These are phyloP conservation scores for Pythium coloratum DNA, from an alignment of 352 stramenopile species.

Conservation along the genomic window DNA sequence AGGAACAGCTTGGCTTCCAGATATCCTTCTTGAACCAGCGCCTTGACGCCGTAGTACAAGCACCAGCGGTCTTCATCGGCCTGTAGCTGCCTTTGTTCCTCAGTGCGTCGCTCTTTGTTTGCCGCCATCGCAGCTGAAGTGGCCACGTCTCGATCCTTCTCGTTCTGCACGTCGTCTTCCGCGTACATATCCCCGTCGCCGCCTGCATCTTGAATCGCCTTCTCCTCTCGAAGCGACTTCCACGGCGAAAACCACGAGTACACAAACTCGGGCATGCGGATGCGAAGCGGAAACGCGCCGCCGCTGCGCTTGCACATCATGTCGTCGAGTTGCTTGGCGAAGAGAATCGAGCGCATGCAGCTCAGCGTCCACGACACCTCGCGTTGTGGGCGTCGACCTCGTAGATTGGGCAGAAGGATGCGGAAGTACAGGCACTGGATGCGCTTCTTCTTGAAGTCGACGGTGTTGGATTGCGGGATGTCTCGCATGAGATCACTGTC, in stretches of 20 bases:
- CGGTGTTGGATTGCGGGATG: neutral
- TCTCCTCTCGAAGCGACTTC: conserved; percentile 56
- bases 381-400: conserved; percentile 72
- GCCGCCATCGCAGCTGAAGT: conserved; percentile 3
- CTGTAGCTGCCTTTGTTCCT: conserved; percentile 50
- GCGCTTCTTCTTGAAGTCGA: conserved; percentile 38
- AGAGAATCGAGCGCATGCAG: conserved; percentile 89
- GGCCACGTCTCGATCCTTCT: neutral
- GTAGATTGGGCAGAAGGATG: conserved; percentile 90
- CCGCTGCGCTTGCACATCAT: conserved; percentile 56
- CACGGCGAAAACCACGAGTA: conserved; percentile 92
- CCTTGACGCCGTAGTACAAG: conserved; percentile 92
- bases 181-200: conserved; percentile 9
- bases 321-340: conserved; percentile 87
- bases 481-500: neutral
- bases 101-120: conserved; percentile 18
- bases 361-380: conserved; percentile 85
- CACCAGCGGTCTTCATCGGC: conserved; percentile 92
- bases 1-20: conserved; percentile 91
- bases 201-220: conserved; percentile 20
- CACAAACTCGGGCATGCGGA: conserved; percentile 93
- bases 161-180: conserved; percentile 29
- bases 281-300: conserved; percentile 45
- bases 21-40: conserved; percentile 79
- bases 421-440: conserved; percentile 89